Evolutionary conservation across 306 rosid species (phyloP).

Genomic region (Notholithocarpus densiflorus): DNA sequence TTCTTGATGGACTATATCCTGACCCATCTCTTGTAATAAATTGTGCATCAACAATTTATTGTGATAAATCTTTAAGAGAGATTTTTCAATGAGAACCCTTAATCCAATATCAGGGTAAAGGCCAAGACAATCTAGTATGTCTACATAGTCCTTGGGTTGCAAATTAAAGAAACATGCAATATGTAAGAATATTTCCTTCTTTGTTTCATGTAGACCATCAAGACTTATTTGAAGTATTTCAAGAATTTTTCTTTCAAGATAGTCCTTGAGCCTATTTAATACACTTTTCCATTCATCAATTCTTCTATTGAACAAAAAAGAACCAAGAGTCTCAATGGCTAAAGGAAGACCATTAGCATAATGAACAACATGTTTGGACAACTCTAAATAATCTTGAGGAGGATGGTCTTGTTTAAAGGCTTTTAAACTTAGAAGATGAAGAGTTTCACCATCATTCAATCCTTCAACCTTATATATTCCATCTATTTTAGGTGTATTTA

Average conservation of each 20-base stretch:
- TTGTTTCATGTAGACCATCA: too few relatives aligned
- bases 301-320: conserved; percentile 26
- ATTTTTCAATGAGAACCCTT: conserved; percentile 24
- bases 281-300: conserved; percentile 24
- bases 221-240: not conserved
- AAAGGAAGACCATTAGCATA: conserved; percentile 36
- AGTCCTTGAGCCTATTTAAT: conserved; percentile 10
- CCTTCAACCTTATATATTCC: too few relatives aligned
- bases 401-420: conserved; percentile 35
- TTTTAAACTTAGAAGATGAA: conserved; percentile 1
- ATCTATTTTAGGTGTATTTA: too few relatives aligned
- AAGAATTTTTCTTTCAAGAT: conserved; percentile 10
- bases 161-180: too few relatives aligned
- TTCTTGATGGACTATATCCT: too few relatives aligned
- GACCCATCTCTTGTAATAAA: too few relatives aligned
- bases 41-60: too few relatives aligned
- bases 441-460: too few relatives aligned
- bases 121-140: too few relatives aligned
- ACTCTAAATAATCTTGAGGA: conserved; percentile 12
- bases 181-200: too few relatives aligned
- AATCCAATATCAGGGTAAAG: too few relatives aligned
- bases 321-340: conserved; percentile 26
- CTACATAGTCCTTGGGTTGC: too few relatives aligned
- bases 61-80: conserved; percentile 11
- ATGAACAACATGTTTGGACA: conserved; percentile 28